Percentiles rank a stretch among this genome's conserved stretches.
These are phyloP conservation scores for Arthroderma sp. DNA, from an alignment of 2,329 filamentous ascomycete species.

Conservation along the genomic window DNA sequence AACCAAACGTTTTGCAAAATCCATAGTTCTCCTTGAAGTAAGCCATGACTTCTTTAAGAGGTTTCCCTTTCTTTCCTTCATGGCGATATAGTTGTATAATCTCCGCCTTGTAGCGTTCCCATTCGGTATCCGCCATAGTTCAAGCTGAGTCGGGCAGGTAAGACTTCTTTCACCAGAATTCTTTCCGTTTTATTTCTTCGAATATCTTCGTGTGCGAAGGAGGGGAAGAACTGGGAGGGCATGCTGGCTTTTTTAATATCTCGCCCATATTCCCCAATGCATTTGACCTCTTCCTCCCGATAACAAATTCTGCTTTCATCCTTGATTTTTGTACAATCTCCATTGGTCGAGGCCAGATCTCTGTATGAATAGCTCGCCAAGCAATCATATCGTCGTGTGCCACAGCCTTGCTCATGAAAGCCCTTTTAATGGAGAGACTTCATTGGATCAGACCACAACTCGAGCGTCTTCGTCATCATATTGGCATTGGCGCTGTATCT, in stretches of 20 bases:
- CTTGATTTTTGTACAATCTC: not conserved
- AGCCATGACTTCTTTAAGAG: not conserved
- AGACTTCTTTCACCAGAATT: not conserved
- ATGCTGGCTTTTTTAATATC: not conserved
- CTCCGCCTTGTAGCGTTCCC: conserved; percentile 1
- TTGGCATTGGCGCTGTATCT: not conserved
- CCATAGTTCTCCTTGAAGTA: not conserved
- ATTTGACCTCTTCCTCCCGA: not conserved
- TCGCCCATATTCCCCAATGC: not conserved
- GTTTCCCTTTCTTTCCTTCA: not conserved
- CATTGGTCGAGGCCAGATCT: not conserved
- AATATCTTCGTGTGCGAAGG: not conserved
- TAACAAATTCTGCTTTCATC: not conserved
- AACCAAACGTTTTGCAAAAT: conserved; percentile 3
- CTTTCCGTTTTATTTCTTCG: no score
- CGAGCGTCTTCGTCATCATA: not conserved
- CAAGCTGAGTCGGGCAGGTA: not conserved
- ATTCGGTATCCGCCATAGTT: not conserved
- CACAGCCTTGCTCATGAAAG: not conserved
- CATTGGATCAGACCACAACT: not conserved
- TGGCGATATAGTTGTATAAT: not conserved
- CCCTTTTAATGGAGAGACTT: not conserved
- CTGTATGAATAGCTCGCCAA: not conserved
- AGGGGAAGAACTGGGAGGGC: not conserved
- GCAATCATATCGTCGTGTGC: not conserved